Percentiles rank a stretch among this genome's conserved stretches.
Conservation (phyloP, 345 rosid species). For the Brassica cretica region DNA sequence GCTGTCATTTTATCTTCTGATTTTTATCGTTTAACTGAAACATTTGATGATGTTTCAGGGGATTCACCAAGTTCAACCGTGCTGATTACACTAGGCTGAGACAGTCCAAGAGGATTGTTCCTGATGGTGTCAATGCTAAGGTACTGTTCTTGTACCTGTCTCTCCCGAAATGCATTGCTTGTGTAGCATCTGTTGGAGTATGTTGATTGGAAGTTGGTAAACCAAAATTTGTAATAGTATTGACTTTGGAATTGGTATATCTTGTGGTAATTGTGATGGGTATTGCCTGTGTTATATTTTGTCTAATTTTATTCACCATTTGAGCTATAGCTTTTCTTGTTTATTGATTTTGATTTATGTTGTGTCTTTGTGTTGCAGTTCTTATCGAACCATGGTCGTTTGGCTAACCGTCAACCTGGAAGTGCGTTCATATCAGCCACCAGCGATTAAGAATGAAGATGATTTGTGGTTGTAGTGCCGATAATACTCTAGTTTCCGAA, state of each 20-base stretch:
- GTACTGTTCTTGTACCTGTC: slow-evolving; percentile 21
- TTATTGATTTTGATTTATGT: background rate
- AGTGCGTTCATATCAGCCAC: slow-evolving; percentile 41
- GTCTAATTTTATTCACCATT: background rate
- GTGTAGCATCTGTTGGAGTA: background rate
- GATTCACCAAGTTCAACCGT: slow-evolving; percentile 53
- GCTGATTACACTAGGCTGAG: slow-evolving; percentile 53
- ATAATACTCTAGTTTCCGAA: slow-evolving; percentile 5
- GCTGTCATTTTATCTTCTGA: background rate
- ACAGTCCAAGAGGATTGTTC: slow-evolving; percentile 45
- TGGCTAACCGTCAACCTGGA: slow-evolving; percentile 42
- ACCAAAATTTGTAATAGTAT: too few relatives aligned
- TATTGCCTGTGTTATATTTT: background rate
- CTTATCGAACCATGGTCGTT: slow-evolving; percentile 42
- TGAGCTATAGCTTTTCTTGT: background rate
- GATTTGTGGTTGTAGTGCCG: slow-evolving; percentile 29
- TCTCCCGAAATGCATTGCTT: background rate
- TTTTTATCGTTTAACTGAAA: background rate
- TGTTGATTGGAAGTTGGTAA: background rate
- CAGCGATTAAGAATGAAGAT: slow-evolving; percentile 17
- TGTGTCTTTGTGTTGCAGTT: slow-evolving; percentile 28
- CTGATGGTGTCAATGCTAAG: slow-evolving; percentile 59
- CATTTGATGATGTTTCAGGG: slow-evolving; percentile 39
- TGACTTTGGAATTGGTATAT: too few relatives aligned
- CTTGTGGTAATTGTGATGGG: background rate